phyloP scores from a whole-genome alignment of 2,329 filamentous ascomycete species.

The Penicillium oxalicum region DNA sequence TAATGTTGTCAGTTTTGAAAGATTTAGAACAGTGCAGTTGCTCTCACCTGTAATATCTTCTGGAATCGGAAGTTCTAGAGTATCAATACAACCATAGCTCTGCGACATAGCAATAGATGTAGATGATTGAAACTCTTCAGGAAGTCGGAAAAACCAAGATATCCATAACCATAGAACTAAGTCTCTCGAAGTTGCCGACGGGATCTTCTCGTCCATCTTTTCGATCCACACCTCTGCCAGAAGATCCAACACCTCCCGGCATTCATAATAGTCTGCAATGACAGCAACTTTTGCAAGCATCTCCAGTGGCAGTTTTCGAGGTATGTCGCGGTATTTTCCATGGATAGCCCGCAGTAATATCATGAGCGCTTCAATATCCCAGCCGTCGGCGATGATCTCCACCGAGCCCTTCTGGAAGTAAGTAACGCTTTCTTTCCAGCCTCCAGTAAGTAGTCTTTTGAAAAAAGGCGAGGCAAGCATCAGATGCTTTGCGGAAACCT shows the following conservation, averaged over 20 bases:
- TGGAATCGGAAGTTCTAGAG: not conserved
- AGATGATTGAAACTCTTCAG: constrained; percentile 10
- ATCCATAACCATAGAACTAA: constrained; percentile 11
- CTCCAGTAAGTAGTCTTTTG: constrained; percentile 2
- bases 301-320: constrained; percentile 1
- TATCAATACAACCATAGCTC: not conserved
- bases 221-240: constrained; percentile 15
- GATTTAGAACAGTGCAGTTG: too few relatives aligned
- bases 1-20: not conserved
- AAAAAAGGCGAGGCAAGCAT: constrained; percentile 2
- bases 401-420: not conserved
- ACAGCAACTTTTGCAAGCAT: constrained; percentile 3
- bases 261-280: constrained; percentile 1
- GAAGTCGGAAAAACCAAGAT: constrained; percentile 15
- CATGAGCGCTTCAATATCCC: constrained; percentile 1
- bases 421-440: constrained; percentile 7
- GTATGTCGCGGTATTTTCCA: constrained; percentile 1
- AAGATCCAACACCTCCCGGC: not conserved
- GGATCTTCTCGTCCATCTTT: constrained; percentile 3
- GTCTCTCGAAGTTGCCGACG: constrained; percentile 1
- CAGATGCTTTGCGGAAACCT: constrained; percentile 9
- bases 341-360: constrained; percentile 7
- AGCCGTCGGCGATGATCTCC: constrained; percentile 4
- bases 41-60: not conserved
- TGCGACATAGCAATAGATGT: not conserved